Base-by-base conservation (phyloP, 805 yeast genomes). In the Cyberlindnera saturnus region DNA sequence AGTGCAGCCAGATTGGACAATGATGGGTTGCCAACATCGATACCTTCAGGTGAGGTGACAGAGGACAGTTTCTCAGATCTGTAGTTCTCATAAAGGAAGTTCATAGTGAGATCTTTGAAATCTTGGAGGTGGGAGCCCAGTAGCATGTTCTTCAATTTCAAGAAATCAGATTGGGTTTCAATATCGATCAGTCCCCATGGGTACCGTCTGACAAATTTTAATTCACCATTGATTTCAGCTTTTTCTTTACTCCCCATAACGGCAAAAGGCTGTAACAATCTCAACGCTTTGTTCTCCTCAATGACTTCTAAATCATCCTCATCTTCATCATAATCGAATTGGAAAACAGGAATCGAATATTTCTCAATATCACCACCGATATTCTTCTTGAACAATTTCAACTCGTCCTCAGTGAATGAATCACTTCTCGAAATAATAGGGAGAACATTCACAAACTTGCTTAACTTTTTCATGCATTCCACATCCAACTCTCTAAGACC, bases 71-170 rank as follows among this genome's bases (percentile, higher is more conserved):
- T 74, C 58, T 84, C 90, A 17, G 93, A 82, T 66, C 96, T 76
- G 60, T 84, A 85, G 45, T 81, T 79, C 59, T 85, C 95, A 62
- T 85, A 85, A 42, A 85, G 65, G 63, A 79, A 71, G 53, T 80
- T 86, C 54, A 83, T 88, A 26, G 95, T 86, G 46, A 84, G 69
- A 56, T 86, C 95, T 64, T 85, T 84, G 57, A 85, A 77, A 56
- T 85, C 93, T 59, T 81, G 84, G 51, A 86, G 67, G 60, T 87
- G 95, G n/a, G 90, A 77, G 6, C 95, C 95, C 57, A 86, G 77
- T 34, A 86, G 61, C 3, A 85, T 91, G 38, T 82, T 74, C 49
- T 82, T 79, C 55, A 86, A 66, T 15, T 75, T 61, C 6, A 71
- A 60, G 56, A 80, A 72, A 54, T 81, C 85, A 33, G 80, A 73